These are phyloP conservation scores for Plenodomus tracheiphilus DNA, from an alignment of 2,329 filamentous ascomycete species.

Conservation along the genomic window DNA sequence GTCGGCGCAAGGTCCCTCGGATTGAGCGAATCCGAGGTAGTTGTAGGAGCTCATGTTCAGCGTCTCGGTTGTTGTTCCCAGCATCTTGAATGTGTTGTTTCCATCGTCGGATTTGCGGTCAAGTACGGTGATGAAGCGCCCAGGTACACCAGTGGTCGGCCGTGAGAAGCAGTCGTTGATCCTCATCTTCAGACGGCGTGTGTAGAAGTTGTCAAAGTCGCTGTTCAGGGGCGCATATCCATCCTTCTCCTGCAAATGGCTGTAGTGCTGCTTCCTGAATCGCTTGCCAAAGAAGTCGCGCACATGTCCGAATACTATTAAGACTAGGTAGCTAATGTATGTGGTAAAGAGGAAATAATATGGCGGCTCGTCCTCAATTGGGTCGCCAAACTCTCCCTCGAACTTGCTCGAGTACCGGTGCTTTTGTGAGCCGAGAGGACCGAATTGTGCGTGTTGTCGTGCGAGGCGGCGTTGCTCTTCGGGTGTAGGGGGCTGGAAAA, in stretches of 20 bases:
- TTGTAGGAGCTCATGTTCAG: slow-evolving; percentile 99
- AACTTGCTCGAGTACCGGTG: slow-evolving; percentile 91
- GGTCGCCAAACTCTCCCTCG: slow-evolving; percentile 77
- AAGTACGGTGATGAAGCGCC: slow-evolving; percentile 88
- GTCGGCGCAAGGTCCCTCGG: slow-evolving; percentile 93
- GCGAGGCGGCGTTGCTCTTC: slow-evolving; percentile 77
- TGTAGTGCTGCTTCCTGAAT: slow-evolving; percentile 86
- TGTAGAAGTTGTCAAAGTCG: slow-evolving; percentile 99
- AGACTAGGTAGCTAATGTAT: slow-evolving; percentile 95
- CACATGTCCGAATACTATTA: slow-evolving; percentile 93
- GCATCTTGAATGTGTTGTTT: slow-evolving; percentile 87
- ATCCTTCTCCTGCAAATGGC: slow-evolving; percentile 77
- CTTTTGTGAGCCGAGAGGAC: slow-evolving; percentile 74
- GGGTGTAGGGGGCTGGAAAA: slow-evolving; percentile 87
- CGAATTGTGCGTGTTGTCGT: slow-evolving; percentile 87
- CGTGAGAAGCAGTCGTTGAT: slow-evolving; percentile 97
- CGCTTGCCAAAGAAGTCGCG: slow-evolving; percentile 98
- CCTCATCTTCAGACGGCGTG: slow-evolving; percentile 85
- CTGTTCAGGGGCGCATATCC: slow-evolving; percentile 95
- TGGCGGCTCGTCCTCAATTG: slow-evolving; percentile 90
- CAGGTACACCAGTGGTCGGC: slow-evolving; percentile 89
- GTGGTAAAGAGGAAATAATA: slow-evolving; percentile 97
- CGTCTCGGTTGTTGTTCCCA: slow-evolving; percentile 89
- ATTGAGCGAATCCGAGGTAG: slow-evolving; percentile 97
- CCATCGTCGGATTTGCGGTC: slow-evolving; percentile 90